Conservation (phyloP, 805 yeast species). For the Candida cerambycidarum region DNA sequence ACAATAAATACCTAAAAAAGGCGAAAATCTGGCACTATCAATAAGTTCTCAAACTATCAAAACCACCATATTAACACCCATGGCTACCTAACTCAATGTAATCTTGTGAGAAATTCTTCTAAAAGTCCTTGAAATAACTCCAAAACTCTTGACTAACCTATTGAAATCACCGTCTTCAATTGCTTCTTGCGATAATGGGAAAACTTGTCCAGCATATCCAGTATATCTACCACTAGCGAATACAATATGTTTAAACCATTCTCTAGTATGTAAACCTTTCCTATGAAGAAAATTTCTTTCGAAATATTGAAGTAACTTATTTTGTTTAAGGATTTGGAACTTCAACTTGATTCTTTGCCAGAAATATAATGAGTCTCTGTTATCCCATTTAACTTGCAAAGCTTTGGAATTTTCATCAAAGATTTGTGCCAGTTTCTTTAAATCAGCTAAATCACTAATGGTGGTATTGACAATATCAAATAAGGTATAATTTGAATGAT, state of each 20-base stretch:
- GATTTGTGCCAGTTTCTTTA: constrained; percentile 21
- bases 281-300: constrained; percentile 54
- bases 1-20: too few species aligned
- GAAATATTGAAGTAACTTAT: constrained; percentile 41
- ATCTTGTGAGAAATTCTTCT: constrained; percentile 24
- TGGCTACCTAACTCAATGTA: not conserved
- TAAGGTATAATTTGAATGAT: constrained; percentile 12
- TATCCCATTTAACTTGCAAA: constrained; percentile 31
- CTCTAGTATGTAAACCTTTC: constrained; percentile 48
- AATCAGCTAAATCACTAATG: constrained; percentile 19
- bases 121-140: constrained; percentile 38
- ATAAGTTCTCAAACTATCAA: too few species aligned
- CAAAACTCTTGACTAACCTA: constrained; percentile 44
- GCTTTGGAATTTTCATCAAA: constrained; percentile 29
- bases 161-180: constrained; percentile 46
- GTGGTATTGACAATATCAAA: constrained; percentile 24
- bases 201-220: constrained; percentile 51
- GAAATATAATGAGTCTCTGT: constrained; percentile 31
- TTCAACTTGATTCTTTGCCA: constrained; percentile 36
- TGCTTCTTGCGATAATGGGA: constrained; percentile 63
- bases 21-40: too few species aligned
- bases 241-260: constrained; percentile 64
- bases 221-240: constrained; percentile 57
- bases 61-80: too few species aligned
- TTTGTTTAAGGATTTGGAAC: constrained; percentile 31